Evolutionary conservation across 176 grass and related monocot genomes (phyloP).

Genomic region (Oropetium thomaeum): DNA sequence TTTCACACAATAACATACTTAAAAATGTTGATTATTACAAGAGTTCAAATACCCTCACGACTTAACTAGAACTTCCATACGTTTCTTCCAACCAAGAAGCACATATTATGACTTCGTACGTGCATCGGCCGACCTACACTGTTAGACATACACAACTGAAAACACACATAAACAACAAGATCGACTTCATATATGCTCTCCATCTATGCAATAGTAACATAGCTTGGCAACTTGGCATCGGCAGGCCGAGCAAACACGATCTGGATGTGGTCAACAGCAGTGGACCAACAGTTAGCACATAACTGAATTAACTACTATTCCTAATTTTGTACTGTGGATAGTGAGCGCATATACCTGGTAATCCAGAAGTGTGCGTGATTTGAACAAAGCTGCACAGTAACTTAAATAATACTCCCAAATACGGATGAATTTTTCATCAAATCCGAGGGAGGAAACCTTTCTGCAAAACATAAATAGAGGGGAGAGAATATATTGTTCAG

Average conservation of each 20-base stretch:
- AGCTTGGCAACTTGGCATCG: slow-evolving; percentile 43
- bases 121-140: too few relatives aligned
- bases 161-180: too few relatives aligned
- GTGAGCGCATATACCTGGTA: slow-evolving; percentile 50
- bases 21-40: too few relatives aligned
- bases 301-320: too few relatives aligned
- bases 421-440: slow-evolving; percentile 73
- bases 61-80: too few relatives aligned
- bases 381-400: slow-evolving; percentile 70
- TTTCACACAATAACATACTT: too few relatives aligned
- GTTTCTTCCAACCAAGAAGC: too few relatives aligned
- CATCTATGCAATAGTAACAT: not conserved
- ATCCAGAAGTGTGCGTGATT: slow-evolving; percentile 60
- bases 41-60: too few relatives aligned
- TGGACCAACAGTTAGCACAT: not conserved
- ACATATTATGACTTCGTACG: too few relatives aligned
- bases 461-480: slow-evolving; percentile 19
- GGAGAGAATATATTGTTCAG: not conserved
- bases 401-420: slow-evolving; percentile 83
- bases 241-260: slow-evolving; percentile 69
- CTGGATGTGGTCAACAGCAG: slow-evolving; percentile 26
- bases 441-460: slow-evolving; percentile 50
- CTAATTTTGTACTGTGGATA: not conserved
- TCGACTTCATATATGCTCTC: too few relatives aligned
- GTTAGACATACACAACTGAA: too few relatives aligned